phyloP scores from a whole-genome alignment of 129 eudicot species.

The Apium graveolens region DNA sequence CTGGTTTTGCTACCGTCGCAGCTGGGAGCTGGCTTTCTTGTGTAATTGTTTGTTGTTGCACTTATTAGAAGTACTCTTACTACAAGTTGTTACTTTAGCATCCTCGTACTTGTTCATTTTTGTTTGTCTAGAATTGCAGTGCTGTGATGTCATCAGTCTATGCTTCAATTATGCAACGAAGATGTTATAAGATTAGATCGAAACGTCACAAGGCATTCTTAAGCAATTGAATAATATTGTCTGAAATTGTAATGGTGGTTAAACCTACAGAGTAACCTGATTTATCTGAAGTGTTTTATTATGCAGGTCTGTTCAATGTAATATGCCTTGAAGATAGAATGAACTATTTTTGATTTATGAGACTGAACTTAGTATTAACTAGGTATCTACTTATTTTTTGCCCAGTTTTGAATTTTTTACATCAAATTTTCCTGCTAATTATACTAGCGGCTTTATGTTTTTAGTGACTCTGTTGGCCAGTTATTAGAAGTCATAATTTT shows the following conservation, averaged over 20 bases:
- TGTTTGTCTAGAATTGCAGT: background rate
- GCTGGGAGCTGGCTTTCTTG: background rate
- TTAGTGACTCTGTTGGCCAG: background rate
- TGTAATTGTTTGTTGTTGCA: background rate
- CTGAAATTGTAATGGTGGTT: background rate
- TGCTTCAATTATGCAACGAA: background rate
- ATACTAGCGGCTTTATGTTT: background rate
- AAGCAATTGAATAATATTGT: no score
- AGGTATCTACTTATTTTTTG: background rate
- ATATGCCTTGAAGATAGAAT: background rate
- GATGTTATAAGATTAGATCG: background rate
- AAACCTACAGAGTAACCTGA: background rate
- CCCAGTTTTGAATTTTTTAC: background rate
- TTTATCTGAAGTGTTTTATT: background rate
- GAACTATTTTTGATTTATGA: background rate
- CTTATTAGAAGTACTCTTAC: background rate
- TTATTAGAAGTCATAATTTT: background rate
- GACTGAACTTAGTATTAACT: background rate
- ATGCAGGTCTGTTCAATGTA: background rate
- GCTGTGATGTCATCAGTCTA: background rate
- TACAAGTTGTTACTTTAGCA: background rate
- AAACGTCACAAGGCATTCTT: no score
- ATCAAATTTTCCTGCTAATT: background rate
- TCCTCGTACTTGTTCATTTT: slow-evolving; percentile 5
- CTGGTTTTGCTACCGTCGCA: background rate